These are phyloP conservation scores for Protomyces arabidopsidicola DNA, from an alignment of 1,139 yeast species.

Conservation along the genomic window DNA sequence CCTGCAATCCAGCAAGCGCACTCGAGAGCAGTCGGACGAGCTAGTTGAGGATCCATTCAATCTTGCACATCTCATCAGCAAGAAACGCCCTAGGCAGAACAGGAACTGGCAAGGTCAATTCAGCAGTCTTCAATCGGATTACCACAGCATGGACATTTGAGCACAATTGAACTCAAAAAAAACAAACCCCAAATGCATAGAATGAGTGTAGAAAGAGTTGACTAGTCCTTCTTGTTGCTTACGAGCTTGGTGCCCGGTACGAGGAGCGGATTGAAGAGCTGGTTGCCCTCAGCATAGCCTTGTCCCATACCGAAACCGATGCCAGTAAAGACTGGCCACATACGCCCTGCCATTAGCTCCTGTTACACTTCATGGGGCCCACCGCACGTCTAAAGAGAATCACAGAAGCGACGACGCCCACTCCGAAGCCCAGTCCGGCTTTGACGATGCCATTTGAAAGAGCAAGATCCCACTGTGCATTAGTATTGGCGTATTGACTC, in stretches of 20 bases:
- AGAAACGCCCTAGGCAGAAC: neutral
- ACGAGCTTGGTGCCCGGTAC: slow-evolving; percentile 27
- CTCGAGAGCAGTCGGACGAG: neutral
- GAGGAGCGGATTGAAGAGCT: slow-evolving; percentile 28
- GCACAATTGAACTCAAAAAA: too few species aligned
- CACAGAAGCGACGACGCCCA: slow-evolving; percentile 92
- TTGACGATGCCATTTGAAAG: slow-evolving; percentile 89
- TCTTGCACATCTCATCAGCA: neutral
- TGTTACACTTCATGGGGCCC: too few species aligned
- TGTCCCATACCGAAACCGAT: slow-evolving; percentile 32
- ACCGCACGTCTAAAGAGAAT: slow-evolving; percentile 68
- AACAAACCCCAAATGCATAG: too few species aligned
- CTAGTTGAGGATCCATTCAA: neutral
- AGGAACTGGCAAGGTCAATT: neutral
- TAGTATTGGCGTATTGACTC: neutral
- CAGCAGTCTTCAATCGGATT: too few species aligned
- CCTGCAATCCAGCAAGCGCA: neutral
- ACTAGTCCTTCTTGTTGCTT: slow-evolving; percentile 9
- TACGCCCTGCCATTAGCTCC: slow-evolving; percentile 22
- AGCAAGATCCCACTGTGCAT: slow-evolving; percentile 81
- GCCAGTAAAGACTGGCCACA: slow-evolving; percentile 32
- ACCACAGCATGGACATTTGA: too few species aligned
- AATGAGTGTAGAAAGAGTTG: neutral
- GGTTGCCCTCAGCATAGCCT: slow-evolving; percentile 30
- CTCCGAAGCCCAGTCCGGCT: slow-evolving; percentile 96